A percentile compares a stretch with the other conserved stretches of the same genome.
Evolutionary conservation across 192 early-diverging fungal genomes (phyloP).

Genomic region (Neocallimastix lanati): DNA sequence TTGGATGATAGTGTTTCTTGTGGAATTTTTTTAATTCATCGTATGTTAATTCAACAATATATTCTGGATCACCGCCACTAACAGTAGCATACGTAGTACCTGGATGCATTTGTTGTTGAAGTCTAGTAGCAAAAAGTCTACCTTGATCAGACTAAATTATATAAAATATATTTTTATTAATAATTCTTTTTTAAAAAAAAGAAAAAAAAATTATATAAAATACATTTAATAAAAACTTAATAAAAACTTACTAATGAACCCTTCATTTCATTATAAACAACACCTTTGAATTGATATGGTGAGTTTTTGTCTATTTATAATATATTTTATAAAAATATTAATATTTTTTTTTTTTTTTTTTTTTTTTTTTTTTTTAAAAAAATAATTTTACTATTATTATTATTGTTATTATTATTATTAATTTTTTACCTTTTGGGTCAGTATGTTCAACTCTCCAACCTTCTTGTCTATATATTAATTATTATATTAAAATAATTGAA

Average conservation of each 20-base stretch:
- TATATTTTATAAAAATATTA: conserved; percentile 21
- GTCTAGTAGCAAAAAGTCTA: conserved; percentile 52
- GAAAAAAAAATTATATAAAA: too few relatives aligned
- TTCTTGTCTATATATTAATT: conserved; percentile 58
- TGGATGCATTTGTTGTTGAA: conserved; percentile 67
- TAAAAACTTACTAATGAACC: conserved; percentile 27
- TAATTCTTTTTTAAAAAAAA: too few relatives aligned
- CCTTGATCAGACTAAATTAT: conserved; percentile 70
- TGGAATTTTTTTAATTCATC: conserved; percentile 69
- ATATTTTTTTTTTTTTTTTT: too few relatives aligned
- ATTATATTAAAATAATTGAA: too few relatives aligned
- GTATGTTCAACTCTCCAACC: conserved; percentile 84
- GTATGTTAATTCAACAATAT: conserved; percentile 76
- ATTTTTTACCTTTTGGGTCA: conserved; percentile 25
- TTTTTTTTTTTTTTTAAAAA: too few relatives aligned
- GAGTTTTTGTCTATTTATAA: conserved; percentile 6
- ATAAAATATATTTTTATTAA: too few relatives aligned
- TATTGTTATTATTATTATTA: too few relatives aligned
- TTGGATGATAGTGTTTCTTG: conserved; percentile 70
- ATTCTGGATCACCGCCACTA: conserved; percentile 77
- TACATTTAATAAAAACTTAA: too few relatives aligned
- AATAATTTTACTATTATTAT: too few relatives aligned
- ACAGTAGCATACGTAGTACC: conserved; percentile 60
- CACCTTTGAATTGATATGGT: conserved; percentile 74
- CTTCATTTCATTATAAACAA: conserved; percentile 99